phyloP scores from a whole-genome alignment of 2,329 filamentous ascomycete genomes.

The Colletotrichum costaricense region DNA sequence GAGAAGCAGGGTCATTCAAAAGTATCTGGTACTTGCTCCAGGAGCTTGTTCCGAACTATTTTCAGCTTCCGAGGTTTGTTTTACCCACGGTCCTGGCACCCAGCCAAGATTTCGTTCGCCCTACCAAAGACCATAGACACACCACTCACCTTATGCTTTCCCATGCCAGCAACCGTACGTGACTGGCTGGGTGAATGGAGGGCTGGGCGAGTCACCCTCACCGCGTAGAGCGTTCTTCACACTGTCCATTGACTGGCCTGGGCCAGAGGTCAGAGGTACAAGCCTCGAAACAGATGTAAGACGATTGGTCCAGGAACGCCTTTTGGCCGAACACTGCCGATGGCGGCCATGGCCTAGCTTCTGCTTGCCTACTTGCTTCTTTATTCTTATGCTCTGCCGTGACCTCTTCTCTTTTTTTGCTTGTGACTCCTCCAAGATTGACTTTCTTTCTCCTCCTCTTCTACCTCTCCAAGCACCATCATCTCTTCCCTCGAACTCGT shows the following conservation, averaged over 20 bases:
- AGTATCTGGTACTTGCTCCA: slow-evolving; percentile 24
- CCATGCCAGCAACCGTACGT: neutral
- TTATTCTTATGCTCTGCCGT: slow-evolving; percentile 16
- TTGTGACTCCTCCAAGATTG: slow-evolving; percentile 37
- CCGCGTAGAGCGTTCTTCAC: slow-evolving; percentile 4
- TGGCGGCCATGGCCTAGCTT: slow-evolving; percentile 26
- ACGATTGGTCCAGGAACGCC: slow-evolving; percentile 35
- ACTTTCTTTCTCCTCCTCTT: slow-evolving; percentile 35
- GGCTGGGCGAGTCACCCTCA: slow-evolving; percentile 4
- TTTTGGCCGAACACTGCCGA: slow-evolving; percentile 37
- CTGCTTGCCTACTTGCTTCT: slow-evolving; percentile 26
- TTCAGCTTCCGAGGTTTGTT: slow-evolving; percentile 31
- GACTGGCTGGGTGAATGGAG: neutral
- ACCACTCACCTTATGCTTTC: neutral
- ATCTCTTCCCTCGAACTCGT: slow-evolving; percentile 22
- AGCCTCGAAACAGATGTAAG: slow-evolving; percentile 35
- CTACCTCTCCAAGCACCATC: slow-evolving; percentile 17
- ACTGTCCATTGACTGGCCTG: slow-evolving; percentile 29
- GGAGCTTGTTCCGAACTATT: slow-evolving; percentile 16
- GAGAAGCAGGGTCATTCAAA: neutral
- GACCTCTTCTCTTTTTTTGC: slow-evolving; percentile 23
- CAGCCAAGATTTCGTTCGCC: slow-evolving; percentile 4
- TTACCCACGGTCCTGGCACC: slow-evolving; percentile 24
- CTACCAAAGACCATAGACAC: neutral
- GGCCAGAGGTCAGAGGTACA: slow-evolving; percentile 33